Base-by-base conservation (phyloP, 495 filamentous ascomycete species). In the Astrocystis sublimbata region DNA sequence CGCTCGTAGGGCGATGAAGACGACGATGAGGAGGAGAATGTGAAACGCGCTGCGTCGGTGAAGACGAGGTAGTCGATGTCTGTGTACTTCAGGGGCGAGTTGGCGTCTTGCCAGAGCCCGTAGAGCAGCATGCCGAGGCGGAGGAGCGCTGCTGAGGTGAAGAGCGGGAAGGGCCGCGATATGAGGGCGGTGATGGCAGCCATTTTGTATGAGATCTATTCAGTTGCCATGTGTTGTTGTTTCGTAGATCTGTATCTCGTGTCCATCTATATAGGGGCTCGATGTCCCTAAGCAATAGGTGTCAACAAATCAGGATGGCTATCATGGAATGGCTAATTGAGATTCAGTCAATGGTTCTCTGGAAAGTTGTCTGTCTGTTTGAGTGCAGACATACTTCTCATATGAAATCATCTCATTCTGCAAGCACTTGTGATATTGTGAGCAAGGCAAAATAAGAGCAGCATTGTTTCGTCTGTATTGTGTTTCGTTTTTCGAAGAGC, bases 61-160 rank as follows among this genome's bases (percentile, higher is more conserved):
- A 98, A 98, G 62, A 98, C 94, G 67, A 90, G 87, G 80, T 98
- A 98, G 83, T 98, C 94, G 70, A 98, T 96, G 75, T 98, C 94
- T 55, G 96, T 98, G 81, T 97, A 98, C 76, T 97, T 96, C 67
- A 98, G 76, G 3, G 92, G 83, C 9, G 92, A 94, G 76, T 91
- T 81, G 61, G 90, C 86, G 73, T 98, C 94, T 81, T 98, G 94
- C 78, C 88, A 89, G 58, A 90, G 83, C 38, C 96, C 94, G 73
- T 97, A 97, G 62, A 93, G 64, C 24, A 97, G 83, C 58, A 98
- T 82, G 19, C 78, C 74, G 7, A 83, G 64, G 50, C 94, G 88
- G 3, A 98, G 82, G 21, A 85, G 57, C 30, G 85, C 81, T 2
- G 93, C 89, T 15, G 84, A 77, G 24, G 85, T 59, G 70, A 96